These are phyloP conservation scores for Monosporascus sp. DNA, from an alignment of 2,329 filamentous ascomycete genomes.

Conservation along the genomic window DNA sequence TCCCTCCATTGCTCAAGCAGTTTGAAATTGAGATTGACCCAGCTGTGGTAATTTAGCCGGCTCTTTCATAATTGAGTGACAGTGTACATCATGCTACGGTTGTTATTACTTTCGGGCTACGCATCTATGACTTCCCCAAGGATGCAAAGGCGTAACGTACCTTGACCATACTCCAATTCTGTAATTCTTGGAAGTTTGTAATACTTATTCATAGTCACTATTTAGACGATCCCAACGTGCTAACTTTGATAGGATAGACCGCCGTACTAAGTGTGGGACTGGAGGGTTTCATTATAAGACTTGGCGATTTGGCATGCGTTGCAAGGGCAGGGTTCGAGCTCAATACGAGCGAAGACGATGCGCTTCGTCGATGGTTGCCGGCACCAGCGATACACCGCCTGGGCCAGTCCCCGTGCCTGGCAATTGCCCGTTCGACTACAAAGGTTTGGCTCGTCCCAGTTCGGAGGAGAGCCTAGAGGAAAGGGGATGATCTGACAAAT, in stretches of 20 bases:
- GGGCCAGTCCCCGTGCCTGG: background rate
- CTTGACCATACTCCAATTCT: too few relatives aligned
- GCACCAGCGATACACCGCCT: background rate
- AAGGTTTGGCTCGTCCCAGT: background rate
- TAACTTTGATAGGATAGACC: background rate
- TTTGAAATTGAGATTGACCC: too few relatives aligned
- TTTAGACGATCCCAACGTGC: background rate
- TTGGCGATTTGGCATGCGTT: background rate
- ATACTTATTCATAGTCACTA: background rate
- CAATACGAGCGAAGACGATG: background rate
- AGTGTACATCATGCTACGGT: too few relatives aligned
- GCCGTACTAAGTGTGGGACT: background rate
- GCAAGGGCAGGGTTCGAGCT: background rate
- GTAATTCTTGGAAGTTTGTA: too few relatives aligned
- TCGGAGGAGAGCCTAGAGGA: background rate
- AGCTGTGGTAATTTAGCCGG: too few relatives aligned
- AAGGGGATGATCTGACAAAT: too few relatives aligned
- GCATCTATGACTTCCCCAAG: too few relatives aligned
- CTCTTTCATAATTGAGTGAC: too few relatives aligned
- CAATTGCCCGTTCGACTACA: background rate
- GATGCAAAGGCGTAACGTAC: too few relatives aligned
- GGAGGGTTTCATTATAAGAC: background rate
- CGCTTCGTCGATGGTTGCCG: background rate
- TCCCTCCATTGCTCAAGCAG: too few relatives aligned
- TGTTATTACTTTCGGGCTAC: too few relatives aligned